Evolutionary conservation across 1,139 yeast species (phyloP), one percentile per base, ranked within the genome.

Genomic region (Hemisphaericaspora xylofermentans): DNA sequence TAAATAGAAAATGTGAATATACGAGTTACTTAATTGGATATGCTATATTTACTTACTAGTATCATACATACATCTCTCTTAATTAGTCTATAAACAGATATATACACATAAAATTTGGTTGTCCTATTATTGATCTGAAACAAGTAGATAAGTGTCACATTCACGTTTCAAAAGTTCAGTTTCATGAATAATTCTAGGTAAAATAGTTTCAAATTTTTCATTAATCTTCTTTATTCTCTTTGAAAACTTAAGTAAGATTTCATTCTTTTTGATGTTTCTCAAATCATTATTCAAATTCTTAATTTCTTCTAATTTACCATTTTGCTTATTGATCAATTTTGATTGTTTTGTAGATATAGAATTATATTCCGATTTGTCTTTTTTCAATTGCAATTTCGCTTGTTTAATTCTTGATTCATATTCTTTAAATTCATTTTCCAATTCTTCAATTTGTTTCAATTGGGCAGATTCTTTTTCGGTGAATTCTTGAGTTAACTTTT

Each of bases 171-270:
- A 44, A 15, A 40, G 29, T 36, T 50, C 47, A n/a, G 55, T 50
- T 22, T 52, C 57, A 38, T 48, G 55, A 21, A 55, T 50, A 13
- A 72, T 60, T 32, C 54, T 60, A 3, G 74, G 74, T 33, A 71
- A 53, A 18, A 71, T 65, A 8, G 59, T 49, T 35, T 70, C 75
- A 43, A 63, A 68, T 41, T 66, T 64, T 32, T 71, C 77, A 42
- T 64, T 61, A 22, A 65, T 55, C 44, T 56, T 59, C 39, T 57
- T 60, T 27, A 60, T 60, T 42, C 64, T 53, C 45, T 59, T 61
- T 29, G 58, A 57, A 36, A 69, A 51, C 47, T 62, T 66, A 12
- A 44, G 49, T 29, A 56, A 41, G 27, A 65, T 49, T 30, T 61
- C 62, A 28, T 51, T 51, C 50, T 61, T 66, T 43, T 64, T 65